Conservation (phyloP, 1,284 basidiomycete genomes). For the Sporisorium reilianum region DNA sequence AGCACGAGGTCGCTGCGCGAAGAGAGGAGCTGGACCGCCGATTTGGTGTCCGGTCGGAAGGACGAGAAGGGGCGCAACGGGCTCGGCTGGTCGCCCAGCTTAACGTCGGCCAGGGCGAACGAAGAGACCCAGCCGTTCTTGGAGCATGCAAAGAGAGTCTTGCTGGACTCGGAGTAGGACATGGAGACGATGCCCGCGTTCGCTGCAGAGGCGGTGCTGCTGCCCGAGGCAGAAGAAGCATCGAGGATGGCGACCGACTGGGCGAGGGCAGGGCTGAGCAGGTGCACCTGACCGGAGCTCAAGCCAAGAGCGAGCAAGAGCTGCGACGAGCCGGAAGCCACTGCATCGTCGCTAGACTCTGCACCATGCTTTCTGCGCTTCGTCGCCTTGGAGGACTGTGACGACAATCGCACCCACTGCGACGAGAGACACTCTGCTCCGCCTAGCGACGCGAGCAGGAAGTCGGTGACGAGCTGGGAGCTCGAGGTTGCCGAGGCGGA, state of each 20-base stretch:
- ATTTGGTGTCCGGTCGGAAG: constrained; percentile 49
- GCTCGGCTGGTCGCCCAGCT: constrained; percentile 35
- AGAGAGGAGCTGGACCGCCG: constrained; percentile 41
- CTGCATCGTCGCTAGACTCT: constrained; percentile 21
- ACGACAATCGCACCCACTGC: constrained; percentile 44
- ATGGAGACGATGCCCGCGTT: constrained; percentile 49
- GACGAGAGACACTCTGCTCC: constrained; percentile 45
- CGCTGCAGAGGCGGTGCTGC: constrained; percentile 46
- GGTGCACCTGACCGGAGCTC: constrained; percentile 55
- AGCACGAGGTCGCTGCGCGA: constrained; percentile 35
- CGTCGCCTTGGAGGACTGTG: constrained; percentile 28
- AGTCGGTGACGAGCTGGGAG: constrained; percentile 75
- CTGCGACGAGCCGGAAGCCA: constrained; percentile 26
- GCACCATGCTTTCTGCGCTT: constrained; percentile 55
- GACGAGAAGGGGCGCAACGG: constrained; percentile 32
- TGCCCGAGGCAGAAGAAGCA: constrained; percentile 50
- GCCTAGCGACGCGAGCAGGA: constrained; percentile 49
- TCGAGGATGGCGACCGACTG: constrained; percentile 57
- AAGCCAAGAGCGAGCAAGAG: constrained; percentile 62
- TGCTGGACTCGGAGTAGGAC: constrained; percentile 26
- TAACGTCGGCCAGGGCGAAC: constrained; percentile 36
- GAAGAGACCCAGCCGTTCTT: constrained; percentile 56
- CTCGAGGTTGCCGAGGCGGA: constrained; percentile 74
- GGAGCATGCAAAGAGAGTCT: constrained; percentile 48
- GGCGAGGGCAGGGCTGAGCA: constrained; percentile 58